Evolutionary conservation across 768 basidiomycete genomes (phyloP).

Genomic region (Suillus discolor): DNA sequence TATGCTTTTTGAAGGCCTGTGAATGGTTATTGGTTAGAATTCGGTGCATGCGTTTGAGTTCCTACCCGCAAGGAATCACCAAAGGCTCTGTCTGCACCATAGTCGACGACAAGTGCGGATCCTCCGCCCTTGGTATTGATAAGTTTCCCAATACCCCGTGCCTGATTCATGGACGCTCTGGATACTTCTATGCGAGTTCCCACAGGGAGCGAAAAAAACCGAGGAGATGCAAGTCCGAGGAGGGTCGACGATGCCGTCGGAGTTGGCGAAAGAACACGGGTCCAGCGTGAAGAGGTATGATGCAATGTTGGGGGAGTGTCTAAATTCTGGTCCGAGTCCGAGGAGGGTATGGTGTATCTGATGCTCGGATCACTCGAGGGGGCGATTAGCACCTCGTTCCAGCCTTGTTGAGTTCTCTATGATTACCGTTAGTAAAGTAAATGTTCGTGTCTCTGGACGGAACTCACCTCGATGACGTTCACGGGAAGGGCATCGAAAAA

Average conservation of each 20-base stretch:
- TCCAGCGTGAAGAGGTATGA: constrained; percentile 45
- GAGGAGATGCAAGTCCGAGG: constrained; percentile 63
- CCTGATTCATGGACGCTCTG: constrained; percentile 66
- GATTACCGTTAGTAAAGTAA: background rate
- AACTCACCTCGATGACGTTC: constrained; percentile 78
- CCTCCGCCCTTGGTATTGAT: constrained; percentile 44
- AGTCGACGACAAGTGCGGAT: constrained; percentile 85
- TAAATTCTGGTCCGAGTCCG: constrained; percentile 18
- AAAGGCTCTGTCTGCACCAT: constrained; percentile 74
- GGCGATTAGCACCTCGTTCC: constrained; percentile 83
- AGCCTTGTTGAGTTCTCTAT: constrained; percentile 78
- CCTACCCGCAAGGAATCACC: constrained; percentile 82
- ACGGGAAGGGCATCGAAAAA: constrained; percentile 97
- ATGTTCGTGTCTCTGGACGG: background rate
- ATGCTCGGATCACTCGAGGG: constrained; percentile 42
- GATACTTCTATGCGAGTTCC: constrained; percentile 85
- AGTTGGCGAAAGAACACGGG: constrained; percentile 63
- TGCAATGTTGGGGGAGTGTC: constrained; percentile 11
- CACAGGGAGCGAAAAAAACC: constrained; percentile 67
- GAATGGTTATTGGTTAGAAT: background rate
- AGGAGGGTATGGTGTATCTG: constrained; percentile 27
- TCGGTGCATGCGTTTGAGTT: constrained; percentile 16
- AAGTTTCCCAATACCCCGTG: constrained; percentile 67
- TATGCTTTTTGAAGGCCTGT: constrained; percentile 90
- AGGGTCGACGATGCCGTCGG: constrained; percentile 57